Base-by-base conservation (phyloP, 2,329 filamentous ascomycete genomes). In the Alternaria viburni region DNA sequence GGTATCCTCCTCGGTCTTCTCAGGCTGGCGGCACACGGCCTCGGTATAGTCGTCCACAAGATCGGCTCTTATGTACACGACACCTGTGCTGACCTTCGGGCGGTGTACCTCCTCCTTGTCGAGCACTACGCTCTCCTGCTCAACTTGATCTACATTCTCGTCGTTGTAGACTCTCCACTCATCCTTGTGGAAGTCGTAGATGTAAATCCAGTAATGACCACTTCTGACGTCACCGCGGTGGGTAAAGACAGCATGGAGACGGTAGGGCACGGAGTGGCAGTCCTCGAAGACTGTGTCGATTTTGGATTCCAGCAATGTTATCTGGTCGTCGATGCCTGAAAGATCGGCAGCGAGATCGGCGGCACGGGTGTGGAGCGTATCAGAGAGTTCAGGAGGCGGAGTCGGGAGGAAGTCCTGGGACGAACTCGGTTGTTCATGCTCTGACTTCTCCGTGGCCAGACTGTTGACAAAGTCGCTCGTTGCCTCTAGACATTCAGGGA, bases 121-220 rank as follows among this genome's bases (percentile, higher is more conserved):
- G 67, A 96, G 89, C 44, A 97, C 92, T 54, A 90, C 87, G 15
- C 78, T 68, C 8, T 92, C 86, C 13, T 92, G 86, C 13, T 89
- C 86, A 67, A 92, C 88, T 3, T 88, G 90, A 4, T 88, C 90
- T 23, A 99, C 93, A 15, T 86, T 86, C 57, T 91, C 90, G 74
- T 99, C 96, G 77, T 99, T 99, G 84, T 97, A 99, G 74, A 92
- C 93, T 61, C 93, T 90, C 94, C 96, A 99, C 19, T 94, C 84
- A 36, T 89, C 82, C 50, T 88, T 87, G 68, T 90, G 87, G 78
- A 97, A 97, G 81, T 98, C 96, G 74, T 90, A 92, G 67, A 99
- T 96, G 86, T 94, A 97, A 47, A 97, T 93, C 90, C 93, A 97
- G 81, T 98, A 99, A 79, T 99, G 96, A 0, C 96, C 96, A 28